Evolutionary conservation across 2,329 filamentous ascomycete species (phyloP).

Genomic region (Talaromyces verruculosus): DNA sequence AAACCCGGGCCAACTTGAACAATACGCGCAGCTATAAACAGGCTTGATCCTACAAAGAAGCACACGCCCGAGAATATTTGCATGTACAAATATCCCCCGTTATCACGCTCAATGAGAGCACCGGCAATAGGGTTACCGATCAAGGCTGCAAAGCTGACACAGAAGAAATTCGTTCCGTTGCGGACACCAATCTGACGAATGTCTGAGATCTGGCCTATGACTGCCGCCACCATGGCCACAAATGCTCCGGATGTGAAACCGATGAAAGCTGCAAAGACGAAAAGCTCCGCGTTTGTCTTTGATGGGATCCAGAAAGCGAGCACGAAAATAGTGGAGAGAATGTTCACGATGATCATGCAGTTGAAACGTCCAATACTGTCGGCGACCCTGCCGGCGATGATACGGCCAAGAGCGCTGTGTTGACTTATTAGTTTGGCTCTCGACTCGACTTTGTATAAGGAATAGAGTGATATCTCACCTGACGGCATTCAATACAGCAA

Average conservation of each 20-base stretch:
- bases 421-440: not conserved
- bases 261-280: not conserved
- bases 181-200: conserved; percentile 30
- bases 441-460: too few relatives aligned
- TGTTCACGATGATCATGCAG: not conserved
- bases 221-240: not conserved
- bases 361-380: not conserved
- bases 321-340: not conserved
- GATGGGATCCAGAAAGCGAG: not conserved
- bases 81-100: conserved; percentile 38
- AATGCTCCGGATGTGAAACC: not conserved
- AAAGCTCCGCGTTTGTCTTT: not conserved
- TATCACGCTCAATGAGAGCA: conserved; percentile 18
- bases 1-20: not conserved
- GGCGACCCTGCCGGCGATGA: not conserved
- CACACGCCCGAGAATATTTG: conserved; percentile 44
- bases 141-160: conserved; percentile 28
- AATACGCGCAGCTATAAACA: not conserved
- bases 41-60: conserved; percentile 26
- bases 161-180: conserved; percentile 28
- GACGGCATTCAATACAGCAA: not conserved
- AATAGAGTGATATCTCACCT: not conserved
- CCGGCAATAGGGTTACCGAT: conserved; percentile 31
- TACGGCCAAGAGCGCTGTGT: not conserved
- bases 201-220: not conserved